These are phyloP conservation scores for Cladorrhinum sp. DNA, from an alignment of 2,329 filamentous ascomycete species.

Conservation along the genomic window DNA sequence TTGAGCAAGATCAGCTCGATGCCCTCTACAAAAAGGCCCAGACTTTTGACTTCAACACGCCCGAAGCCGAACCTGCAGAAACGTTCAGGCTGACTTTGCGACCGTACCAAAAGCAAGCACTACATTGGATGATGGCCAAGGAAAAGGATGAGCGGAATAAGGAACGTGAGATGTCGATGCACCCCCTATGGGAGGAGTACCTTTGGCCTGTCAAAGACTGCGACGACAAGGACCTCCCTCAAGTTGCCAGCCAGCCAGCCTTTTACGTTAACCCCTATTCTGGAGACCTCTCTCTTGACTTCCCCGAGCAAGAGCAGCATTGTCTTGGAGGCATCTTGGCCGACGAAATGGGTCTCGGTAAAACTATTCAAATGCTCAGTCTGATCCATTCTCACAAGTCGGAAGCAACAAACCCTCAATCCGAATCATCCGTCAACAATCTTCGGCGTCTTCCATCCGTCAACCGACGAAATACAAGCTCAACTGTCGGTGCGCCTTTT, in stretches of 20 bases:
- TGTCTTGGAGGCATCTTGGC: slow-evolving; percentile 91
- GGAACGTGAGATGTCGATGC: slow-evolving; percentile 75
- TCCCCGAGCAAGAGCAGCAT: slow-evolving; percentile 90
- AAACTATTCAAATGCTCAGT: slow-evolving; percentile 98
- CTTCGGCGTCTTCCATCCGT: slow-evolving; percentile 61
- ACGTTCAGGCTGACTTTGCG: slow-evolving; percentile 81
- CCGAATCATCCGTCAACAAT: slow-evolving; percentile 50
- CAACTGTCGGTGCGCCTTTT: slow-evolving; percentile 68
- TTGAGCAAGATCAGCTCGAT: slow-evolving; percentile 94
- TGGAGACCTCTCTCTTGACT: slow-evolving; percentile 85
- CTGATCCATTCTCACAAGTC: slow-evolving; percentile 81
- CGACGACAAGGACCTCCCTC: slow-evolving; percentile 72
- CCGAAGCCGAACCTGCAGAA: slow-evolving; percentile 76
- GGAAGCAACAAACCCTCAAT: slow-evolving; percentile 43
- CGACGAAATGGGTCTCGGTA: slow-evolving; percentile 96
- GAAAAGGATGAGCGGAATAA: slow-evolving; percentile 74
- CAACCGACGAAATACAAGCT: slow-evolving; percentile 37
- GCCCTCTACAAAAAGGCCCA: slow-evolving; percentile 93
- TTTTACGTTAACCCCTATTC: slow-evolving; percentile 99
- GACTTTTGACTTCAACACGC: slow-evolving; percentile 91
- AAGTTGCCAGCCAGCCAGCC: slow-evolving; percentile 60
- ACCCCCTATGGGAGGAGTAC: slow-evolving; percentile 97
- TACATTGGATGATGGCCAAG: slow-evolving; percentile 95
- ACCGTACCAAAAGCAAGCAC: slow-evolving; percentile 90
- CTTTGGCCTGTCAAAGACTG: slow-evolving; percentile 83